Percentiles rank a stretch among this genome's conserved stretches.
These are phyloP conservation scores for Obba rivulosa DNA, from an alignment of 768 basidiomycete species.

Conservation along the genomic window DNA sequence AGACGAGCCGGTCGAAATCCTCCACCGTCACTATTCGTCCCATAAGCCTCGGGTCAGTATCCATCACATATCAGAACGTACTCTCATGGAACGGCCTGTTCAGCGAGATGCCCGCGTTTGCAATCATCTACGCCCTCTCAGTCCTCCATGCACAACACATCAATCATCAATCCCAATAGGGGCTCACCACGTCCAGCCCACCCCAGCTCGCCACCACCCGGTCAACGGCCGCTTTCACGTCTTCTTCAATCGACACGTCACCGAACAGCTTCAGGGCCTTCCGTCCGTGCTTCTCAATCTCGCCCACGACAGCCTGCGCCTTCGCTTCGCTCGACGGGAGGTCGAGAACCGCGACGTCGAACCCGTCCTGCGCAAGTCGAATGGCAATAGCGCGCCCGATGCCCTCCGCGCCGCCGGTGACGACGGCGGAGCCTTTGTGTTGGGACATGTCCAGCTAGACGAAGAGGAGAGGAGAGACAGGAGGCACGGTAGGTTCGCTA, in stretches of 20 bases:
- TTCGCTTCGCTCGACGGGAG: slow-evolving; percentile 3
- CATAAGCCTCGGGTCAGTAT: too few species aligned
- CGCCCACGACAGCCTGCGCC: slow-evolving; percentile 8
- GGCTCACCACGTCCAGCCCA: slow-evolving; percentile 44
- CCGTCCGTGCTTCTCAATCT: slow-evolving; percentile 14
- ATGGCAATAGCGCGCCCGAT: slow-evolving; percentile 23
- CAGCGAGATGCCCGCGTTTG: slow-evolving; percentile 20
- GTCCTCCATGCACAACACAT: background rate
- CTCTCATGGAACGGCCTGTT: slow-evolving; percentile 10
- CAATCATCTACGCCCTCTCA: slow-evolving; percentile 16
- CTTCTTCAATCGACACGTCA: slow-evolving; percentile 36
- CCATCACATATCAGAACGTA: background rate
- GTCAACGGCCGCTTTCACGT: slow-evolving; percentile 37
- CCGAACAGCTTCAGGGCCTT: slow-evolving; percentile 23
- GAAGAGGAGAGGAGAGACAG: too few species aligned
- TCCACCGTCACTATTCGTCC: slow-evolving; percentile 19
- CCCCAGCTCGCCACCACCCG: slow-evolving; percentile 28
- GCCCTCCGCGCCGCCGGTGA: slow-evolving; percentile 22
- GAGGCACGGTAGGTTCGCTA: too few species aligned
- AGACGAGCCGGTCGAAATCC: slow-evolving; percentile 29
- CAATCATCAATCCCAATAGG: slow-evolving; percentile 32
- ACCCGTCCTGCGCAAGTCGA: slow-evolving; percentile 22
- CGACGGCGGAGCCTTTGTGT: slow-evolving; percentile 15
- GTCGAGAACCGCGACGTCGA: slow-evolving; percentile 16
- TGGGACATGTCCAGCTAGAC: too few species aligned